Evolutionary conservation across 768 basidiomycete genomes (phyloP), one percentile per base, ranked within the genome.

Genomic region (Russula sp.): DNA sequence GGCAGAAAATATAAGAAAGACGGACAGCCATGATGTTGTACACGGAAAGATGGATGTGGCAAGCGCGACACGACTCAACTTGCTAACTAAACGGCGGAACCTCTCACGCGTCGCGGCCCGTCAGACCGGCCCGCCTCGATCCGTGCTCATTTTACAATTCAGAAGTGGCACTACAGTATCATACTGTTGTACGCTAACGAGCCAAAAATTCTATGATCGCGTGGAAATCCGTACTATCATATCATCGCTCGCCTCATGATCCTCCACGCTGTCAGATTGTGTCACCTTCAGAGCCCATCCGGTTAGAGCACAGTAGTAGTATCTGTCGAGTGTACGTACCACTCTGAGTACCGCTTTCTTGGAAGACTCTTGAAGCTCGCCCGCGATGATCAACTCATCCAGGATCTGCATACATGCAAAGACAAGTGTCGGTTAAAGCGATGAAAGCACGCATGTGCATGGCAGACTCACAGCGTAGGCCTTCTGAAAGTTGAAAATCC

Each of bases 401-500:
- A 98, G 78, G 63, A 98, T 85, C 89, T 91, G 58, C 13, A 42
- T 42, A 0, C 14, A 1, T 16, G 18, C 40, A 63, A 49, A 26
- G 36, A 28, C 5, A 61, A 61, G 22, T n/a, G 24, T 42, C n/a
- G n/a, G 26, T 44, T 18, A n/a, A 20, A 18, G 30, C 28, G 28
- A 55, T 48, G 18, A 51, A 13, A 44, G 13, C 22, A 14, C 30
- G 4, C 3, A 57, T 36, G 18, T 10, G 26, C 54, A 42, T 20
- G 28, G 59, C 8, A 3, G 24, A 60, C 53, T 64, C 66, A 91
- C 94, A 5, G 91, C 86, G 73, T 94, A 97, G 1, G 95, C 96
- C 74, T 94, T 92, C 73, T 98, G 91, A 74, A 98, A 98, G 78
- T 97, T 97, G 83, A 97, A 98, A 69, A 98, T 96, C 59, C 92